Percentiles rank a stretch among this genome's conserved stretches.
These are phyloP conservation scores for Skeletonema costatum DNA, from an alignment of 108 stramenopile species.

Conservation along the genomic window DNA sequence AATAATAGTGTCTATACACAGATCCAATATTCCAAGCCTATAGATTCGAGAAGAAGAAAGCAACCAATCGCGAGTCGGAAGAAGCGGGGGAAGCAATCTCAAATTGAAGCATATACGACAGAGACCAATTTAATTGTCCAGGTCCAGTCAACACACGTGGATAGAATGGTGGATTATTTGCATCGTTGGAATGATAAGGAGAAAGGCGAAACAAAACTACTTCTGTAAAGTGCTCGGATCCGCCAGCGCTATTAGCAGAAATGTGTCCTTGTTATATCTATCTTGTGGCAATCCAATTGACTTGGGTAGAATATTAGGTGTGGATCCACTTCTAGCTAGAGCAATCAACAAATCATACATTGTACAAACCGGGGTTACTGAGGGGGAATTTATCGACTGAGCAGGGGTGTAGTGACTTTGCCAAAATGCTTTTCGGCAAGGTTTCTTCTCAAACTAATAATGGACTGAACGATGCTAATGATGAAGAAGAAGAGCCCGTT, in stretches of 20 bases:
- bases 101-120: neutral
- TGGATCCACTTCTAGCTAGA: neutral
- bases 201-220: too few species aligned
- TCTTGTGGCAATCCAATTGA: neutral
- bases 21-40: neutral
- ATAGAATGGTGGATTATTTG: neutral
- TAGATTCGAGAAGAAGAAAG: neutral
- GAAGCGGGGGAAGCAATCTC: neutral
- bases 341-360: conserved; percentile 4
- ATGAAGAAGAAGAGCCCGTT: too few species aligned
- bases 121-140: neutral
- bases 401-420: neutral
- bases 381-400: neutral
- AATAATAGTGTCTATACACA: neutral
- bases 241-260: neutral
- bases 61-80: neutral
- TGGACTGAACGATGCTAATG: too few species aligned
- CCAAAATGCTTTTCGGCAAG: neutral
- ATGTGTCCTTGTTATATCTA: neutral
- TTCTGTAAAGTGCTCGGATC: neutral
- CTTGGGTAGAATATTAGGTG: neutral
- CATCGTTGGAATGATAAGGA: neutral
- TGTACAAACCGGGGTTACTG: neutral
- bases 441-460: too few species aligned
- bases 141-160: neutral